Conservation (phyloP, 106 monocot genomes). For the Allium fistulosum region DNA sequence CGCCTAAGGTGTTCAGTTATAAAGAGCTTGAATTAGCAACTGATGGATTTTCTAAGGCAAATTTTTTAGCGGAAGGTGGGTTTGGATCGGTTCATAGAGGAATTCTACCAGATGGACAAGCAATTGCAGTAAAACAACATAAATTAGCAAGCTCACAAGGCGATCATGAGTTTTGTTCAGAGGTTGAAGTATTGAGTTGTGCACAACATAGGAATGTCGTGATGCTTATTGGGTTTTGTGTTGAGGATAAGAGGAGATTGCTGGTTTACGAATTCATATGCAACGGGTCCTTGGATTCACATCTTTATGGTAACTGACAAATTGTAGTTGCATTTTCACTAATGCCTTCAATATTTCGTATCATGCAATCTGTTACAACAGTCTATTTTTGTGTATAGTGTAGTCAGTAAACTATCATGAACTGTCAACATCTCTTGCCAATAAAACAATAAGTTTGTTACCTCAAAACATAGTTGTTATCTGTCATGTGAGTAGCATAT, state of each 20-base stretch:
- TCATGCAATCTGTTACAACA: too few species aligned
- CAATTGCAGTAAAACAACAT: slow-evolving; percentile 86
- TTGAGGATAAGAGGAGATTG: slow-evolving; percentile 66
- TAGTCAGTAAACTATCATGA: too few species aligned
- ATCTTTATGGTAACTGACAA: slow-evolving; percentile 65
- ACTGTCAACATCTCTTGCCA: too few species aligned
- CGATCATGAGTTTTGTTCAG: slow-evolving; percentile 83
- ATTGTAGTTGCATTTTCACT: neutral
- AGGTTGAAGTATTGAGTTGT: slow-evolving; percentile 87
- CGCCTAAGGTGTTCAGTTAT: slow-evolving; percentile 71
- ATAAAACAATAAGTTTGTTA: too few species aligned
- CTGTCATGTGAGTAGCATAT: neutral
- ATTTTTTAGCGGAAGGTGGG: slow-evolving; percentile 90
- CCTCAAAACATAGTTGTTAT: too few species aligned
- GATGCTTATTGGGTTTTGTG: slow-evolving; percentile 84
- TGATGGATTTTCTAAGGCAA: slow-evolving; percentile 66
- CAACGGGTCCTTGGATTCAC: slow-evolving; percentile 82
- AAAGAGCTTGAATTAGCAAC: slow-evolving; percentile 74
- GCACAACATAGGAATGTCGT: slow-evolving; percentile 93
- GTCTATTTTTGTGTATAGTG: too few species aligned
- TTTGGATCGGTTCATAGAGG: slow-evolving; percentile 92
- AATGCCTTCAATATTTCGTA: neutral
- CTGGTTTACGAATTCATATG: slow-evolving; percentile 89
- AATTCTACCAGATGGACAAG: slow-evolving; percentile 70
- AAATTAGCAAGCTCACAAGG: slow-evolving; percentile 83